Evolutionary conservation across 805 yeast genomes (phyloP), one percentile per base, ranked within the genome.

Genomic region (Candida schatavii): DNA sequence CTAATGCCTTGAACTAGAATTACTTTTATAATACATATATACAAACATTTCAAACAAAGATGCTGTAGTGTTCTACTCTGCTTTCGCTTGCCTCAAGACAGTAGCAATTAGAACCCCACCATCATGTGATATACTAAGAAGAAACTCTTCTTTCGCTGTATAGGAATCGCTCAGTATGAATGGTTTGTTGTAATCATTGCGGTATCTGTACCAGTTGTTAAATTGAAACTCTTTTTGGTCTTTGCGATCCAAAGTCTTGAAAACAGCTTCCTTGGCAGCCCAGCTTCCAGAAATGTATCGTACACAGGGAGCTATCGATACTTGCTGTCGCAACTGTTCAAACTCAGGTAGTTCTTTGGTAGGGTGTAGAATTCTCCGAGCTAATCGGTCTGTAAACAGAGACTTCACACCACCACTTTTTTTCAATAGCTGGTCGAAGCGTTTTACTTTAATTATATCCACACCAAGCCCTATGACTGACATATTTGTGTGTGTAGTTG

Each of bases 261-360:
- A 86, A 6, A 84, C 53, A 1, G 93, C 90, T 51, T 86, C 95
- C 49, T 86, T 86, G 6, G 77, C 64, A 7, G 88, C 82, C 95
- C 95, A 86, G 15, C 61, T 50, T 2, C 80, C 78, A 1, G 87
- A 76, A 15, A 85, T 56, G 3, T 67, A 54, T 27, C 55, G 55
- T 6, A 65, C 57, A 31, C 67, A 56, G 6, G 52, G 46, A 1
- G 50, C 54, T 1, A 52, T 10, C n/a, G 65, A 56, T 5, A 54
- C 30, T 2, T 38, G 21, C 10, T 25, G 13, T 14, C 11, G 23
- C 13, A 50, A 38, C 18, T 47, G 23, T 3, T 46, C 38, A 40
- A 74, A 73, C 3, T 40, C 43, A 2, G 73, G 56, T 10, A 50
- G 40, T 45, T 73, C 62, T 54, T 77, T 80, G 15, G 54, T 46